These are phyloP conservation scores for Alternaria angustiovoidea DNA, from an alignment of 2,329 filamentous ascomycete genomes.

Conservation along the genomic window DNA sequence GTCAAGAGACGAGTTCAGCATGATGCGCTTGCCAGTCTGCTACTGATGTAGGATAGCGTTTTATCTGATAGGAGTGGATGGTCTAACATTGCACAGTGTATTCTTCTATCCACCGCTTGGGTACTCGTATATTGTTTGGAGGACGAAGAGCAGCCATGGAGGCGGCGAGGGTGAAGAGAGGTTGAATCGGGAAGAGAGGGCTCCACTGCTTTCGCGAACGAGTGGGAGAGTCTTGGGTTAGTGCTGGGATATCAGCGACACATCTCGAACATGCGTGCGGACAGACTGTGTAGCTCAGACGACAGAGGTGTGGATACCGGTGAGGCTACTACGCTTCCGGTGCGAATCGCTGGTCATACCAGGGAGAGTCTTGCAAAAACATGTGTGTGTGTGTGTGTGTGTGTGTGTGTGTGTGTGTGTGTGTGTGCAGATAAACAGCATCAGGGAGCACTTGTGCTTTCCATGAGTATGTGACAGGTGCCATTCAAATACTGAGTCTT, in stretches of 20 bases:
- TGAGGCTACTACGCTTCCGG: not conserved
- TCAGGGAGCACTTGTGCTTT: not conserved
- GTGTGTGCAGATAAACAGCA: not conserved
- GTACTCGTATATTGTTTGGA: not conserved
- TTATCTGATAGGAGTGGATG: not conserved
- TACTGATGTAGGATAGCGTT: not conserved
- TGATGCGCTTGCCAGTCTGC: not conserved
- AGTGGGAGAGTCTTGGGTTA: not conserved
- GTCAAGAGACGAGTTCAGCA: not conserved
- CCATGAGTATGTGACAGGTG: not conserved
- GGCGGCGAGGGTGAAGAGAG: not conserved
- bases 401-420: too few relatives aligned
- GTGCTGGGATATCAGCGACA: not conserved
- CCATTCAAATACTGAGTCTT: slow-evolving; percentile 58
- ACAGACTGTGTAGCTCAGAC: not conserved
- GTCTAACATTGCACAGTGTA: not conserved
- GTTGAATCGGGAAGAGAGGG: not conserved
- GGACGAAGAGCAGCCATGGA: not conserved
- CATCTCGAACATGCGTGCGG: not conserved
- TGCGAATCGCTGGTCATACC: not conserved
- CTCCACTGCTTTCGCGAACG: not conserved
- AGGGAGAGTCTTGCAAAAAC: not conserved
- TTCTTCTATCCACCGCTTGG: slow-evolving; percentile 9
- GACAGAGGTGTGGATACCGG: not conserved
- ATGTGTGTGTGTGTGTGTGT: too few relatives aligned